A percentile compares a stretch with the other conserved stretches of the same genome.
Conservation (phyloP, 2,329 filamentous ascomycete genomes). For the Fusarium pseudonygamai region DNA sequence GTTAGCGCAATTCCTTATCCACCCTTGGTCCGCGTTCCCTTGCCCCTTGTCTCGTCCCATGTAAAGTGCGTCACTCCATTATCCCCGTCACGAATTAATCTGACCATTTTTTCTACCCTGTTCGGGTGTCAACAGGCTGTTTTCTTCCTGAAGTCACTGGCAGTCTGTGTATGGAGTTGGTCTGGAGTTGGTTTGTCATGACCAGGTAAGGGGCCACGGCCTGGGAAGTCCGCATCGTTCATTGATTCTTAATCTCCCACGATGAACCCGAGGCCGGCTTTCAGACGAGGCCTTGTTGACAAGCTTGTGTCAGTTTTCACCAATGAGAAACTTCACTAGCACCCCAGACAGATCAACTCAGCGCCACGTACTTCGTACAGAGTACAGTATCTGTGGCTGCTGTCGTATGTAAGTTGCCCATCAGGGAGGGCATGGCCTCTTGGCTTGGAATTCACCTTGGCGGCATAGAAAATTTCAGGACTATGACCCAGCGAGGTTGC, state of each 20-base stretch:
- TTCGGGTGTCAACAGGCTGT: neutral
- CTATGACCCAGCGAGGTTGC: neutral
- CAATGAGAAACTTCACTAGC: conserved; percentile 27
- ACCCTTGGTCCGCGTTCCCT: conserved; percentile 2
- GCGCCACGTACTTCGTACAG: neutral
- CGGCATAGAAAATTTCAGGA: neutral
- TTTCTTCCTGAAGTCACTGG: conserved; percentile 9
- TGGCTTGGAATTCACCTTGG: neutral
- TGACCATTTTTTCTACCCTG: conserved; percentile 21
- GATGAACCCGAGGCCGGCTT: conserved; percentile 29
- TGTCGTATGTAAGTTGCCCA: neutral
- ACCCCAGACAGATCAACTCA: conserved; percentile 23
- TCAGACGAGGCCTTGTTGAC: conserved; percentile 21
- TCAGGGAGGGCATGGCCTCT: neutral
- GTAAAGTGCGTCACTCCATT: conserved; percentile 34
- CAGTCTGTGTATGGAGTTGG: conserved; percentile 4
- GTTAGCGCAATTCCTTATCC: conserved; percentile 5
- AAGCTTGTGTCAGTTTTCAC: conserved; percentile 27
- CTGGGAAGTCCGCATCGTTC: conserved; percentile 3
- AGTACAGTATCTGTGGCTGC: neutral
- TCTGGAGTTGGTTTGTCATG: neutral
- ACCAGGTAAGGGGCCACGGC: neutral
- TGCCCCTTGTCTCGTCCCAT: conserved; percentile 29
- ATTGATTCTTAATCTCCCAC: conserved; percentile 4
- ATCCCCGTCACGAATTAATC: conserved; percentile 20